These are phyloP conservation scores for Cyanodermella asteris DNA, from an alignment of 2,329 filamentous ascomycete genomes.

Conservation along the genomic window DNA sequence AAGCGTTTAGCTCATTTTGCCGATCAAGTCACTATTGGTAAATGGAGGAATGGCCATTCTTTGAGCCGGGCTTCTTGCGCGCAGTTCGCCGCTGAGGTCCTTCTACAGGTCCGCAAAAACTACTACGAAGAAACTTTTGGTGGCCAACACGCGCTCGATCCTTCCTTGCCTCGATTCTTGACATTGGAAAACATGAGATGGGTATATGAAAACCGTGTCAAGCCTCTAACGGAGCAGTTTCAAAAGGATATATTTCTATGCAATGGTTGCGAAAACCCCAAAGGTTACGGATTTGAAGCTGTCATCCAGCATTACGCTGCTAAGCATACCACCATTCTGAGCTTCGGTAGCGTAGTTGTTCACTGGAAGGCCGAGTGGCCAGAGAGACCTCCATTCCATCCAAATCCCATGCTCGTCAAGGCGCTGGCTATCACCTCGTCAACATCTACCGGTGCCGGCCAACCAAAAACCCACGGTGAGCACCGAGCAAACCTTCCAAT, in stretches of 20 bases:
- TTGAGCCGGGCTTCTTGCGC: constrained; percentile 41
- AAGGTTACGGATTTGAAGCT: constrained; percentile 54
- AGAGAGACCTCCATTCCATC: constrained; percentile 47
- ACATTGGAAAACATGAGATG: constrained; percentile 74
- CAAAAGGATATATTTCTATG: constrained; percentile 58
- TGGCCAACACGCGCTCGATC: no score
- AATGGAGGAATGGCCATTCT: constrained; percentile 41
- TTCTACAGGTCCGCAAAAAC: constrained; percentile 43
- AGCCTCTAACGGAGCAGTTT: constrained; percentile 40
- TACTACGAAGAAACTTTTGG: constrained; percentile 45
- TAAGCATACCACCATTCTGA: constrained; percentile 53
- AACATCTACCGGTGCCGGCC: neutral
- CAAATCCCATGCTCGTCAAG: constrained; percentile 30
- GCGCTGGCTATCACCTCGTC: constrained; percentile 8
- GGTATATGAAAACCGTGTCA: constrained; percentile 59
- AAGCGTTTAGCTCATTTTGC: constrained; percentile 46
- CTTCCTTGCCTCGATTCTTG: constrained; percentile 33
- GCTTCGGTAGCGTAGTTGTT: constrained; percentile 49
- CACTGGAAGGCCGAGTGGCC: constrained; percentile 71
- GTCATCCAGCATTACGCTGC: constrained; percentile 67
- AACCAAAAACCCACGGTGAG: neutral
- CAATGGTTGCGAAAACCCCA: constrained; percentile 43
- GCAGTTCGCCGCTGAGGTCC: constrained; percentile 49
- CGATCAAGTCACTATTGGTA: constrained; percentile 44
- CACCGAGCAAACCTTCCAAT: neutral